phyloP scores from a whole-genome alignment of 345 rosid species.

The Adansonia digitata region DNA sequence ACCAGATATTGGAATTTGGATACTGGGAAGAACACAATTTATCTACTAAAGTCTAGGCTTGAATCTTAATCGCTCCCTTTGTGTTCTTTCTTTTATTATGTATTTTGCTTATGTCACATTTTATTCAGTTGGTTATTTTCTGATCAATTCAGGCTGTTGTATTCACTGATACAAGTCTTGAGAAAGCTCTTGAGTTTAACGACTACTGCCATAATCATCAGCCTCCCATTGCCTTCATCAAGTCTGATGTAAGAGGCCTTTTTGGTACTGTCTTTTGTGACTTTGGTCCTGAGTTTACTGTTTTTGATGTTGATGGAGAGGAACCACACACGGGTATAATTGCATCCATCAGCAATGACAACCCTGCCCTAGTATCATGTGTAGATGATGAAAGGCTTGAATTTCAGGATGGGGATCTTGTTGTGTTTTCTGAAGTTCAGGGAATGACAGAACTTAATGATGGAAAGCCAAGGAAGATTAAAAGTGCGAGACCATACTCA shows the following conservation, averaged over 20 bases:
- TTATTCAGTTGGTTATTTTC: not conserved
- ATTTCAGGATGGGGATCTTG: constrained; percentile 94
- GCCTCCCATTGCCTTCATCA: constrained; percentile 85
- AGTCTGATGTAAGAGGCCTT: constrained; percentile 91
- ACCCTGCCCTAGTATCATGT: constrained; percentile 78
- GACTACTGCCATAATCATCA: constrained; percentile 79
- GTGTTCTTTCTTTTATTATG: not conserved
- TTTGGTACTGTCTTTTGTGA: constrained; percentile 94
- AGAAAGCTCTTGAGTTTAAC: constrained; percentile 66
- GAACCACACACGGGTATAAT: constrained; percentile 93
- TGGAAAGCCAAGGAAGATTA: constrained; percentile 90
- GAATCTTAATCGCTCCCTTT: not conserved
- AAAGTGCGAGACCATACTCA: too few relatives aligned
- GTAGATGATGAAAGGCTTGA: constrained; percentile 96
- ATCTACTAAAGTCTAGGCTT: not conserved
- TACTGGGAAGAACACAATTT: not conserved
- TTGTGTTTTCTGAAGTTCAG: too few relatives aligned
- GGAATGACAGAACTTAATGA: too few relatives aligned
- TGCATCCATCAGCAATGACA: constrained; percentile 86
- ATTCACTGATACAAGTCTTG: constrained; percentile 67
- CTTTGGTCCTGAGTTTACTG: constrained; percentile 88
- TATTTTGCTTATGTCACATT: not conserved
- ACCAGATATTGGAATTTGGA: not conserved
- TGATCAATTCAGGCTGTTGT: constrained; percentile 64
- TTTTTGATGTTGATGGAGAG: constrained; percentile 89